Evolutionary conservation across 768 basidiomycete genomes (phyloP).

Genomic region (Lyophyllum semitale): DNA sequence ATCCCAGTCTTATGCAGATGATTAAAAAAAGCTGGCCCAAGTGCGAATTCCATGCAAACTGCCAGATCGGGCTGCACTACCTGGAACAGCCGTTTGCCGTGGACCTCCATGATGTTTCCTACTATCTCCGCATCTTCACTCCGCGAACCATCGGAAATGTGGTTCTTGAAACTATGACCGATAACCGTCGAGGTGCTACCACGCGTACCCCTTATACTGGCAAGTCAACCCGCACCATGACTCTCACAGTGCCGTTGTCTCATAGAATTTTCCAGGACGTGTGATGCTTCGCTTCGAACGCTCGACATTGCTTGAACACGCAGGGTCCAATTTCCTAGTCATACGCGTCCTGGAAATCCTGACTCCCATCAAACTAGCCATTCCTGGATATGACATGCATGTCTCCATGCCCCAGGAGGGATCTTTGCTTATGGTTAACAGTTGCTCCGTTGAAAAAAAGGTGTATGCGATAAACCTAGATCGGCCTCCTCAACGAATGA

Average conservation of each 20-base stretch:
- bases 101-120: too few relatives aligned
- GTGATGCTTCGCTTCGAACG: conserved; percentile 8
- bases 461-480: background rate
- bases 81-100: background rate
- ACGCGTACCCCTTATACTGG: conserved; percentile 1
- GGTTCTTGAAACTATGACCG: too few relatives aligned
- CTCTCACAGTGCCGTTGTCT: background rate
- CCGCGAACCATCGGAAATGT: background rate
- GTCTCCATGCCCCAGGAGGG: background rate
- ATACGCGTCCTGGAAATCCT: conserved; percentile 7
- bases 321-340: conserved; percentile 25
- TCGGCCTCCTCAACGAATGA: background rate
- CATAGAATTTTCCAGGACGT: background rate
- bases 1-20: background rate
- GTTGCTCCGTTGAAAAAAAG: too few relatives aligned
- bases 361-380: background rate
- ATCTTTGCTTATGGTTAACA: background rate
- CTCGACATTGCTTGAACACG: conserved; percentile 19
- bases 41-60: background rate
- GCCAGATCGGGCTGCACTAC: background rate
- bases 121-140: background rate
- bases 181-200: background rate
- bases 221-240: background rate
- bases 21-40: background rate
- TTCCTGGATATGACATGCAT: conserved; percentile 3